Evolutionary conservation across 192 early-diverging fungal species (phyloP).

Genomic region (Coemansia sp.): DNA sequence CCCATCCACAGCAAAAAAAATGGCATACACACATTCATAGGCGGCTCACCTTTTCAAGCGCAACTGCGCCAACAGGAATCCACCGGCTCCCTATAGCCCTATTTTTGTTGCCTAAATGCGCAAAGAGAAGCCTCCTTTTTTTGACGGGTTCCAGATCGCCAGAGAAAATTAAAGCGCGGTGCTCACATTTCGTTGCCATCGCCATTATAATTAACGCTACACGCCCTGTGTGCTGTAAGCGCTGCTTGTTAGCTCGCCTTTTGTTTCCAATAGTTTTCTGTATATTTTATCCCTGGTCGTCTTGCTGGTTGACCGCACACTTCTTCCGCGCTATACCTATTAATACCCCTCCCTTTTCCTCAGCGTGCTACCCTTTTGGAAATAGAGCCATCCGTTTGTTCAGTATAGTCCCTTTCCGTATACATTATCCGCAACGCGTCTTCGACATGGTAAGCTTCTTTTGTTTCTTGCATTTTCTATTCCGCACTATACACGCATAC

Average conservation of each 20-base stretch:
- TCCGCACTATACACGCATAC: not conserved
- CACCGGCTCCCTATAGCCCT: conserved; percentile 5
- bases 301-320: not conserved
- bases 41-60: not conserved
- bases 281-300: not conserved
- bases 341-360: not conserved
- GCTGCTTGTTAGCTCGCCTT: conserved; percentile 3
- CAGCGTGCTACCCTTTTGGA: not conserved
- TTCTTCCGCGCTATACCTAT: conserved; percentile 1
- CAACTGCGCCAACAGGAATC: conserved; percentile 10
- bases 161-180: conserved; percentile 7
- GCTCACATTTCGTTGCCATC: conserved; percentile 5
- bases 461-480: not conserved
- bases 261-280: conserved; percentile 26
- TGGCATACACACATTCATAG: not conserved
- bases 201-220: conserved; percentile 13
- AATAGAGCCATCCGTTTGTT: not conserved
- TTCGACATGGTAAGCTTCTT: not conserved
- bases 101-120: conserved; percentile 3
- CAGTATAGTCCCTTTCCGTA: not conserved
- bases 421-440: conserved; percentile 1
- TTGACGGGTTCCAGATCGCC: conserved; percentile 19
- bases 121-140: conserved; percentile 1
- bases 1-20: conserved; percentile 5
- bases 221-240: not conserved